Conservation (phyloP, 164 flowering plant species). For the Santalum album region DNA sequence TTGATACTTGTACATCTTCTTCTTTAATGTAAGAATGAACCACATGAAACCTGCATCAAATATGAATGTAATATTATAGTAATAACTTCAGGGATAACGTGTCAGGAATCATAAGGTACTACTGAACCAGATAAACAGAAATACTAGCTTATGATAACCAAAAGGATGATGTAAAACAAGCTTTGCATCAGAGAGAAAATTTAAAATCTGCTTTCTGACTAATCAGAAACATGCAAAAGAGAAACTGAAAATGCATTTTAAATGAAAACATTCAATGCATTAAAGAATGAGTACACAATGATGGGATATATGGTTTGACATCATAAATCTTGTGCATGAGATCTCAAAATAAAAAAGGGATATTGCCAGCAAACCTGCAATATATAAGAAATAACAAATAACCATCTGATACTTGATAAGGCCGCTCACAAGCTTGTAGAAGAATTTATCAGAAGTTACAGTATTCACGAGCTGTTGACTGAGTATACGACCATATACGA, state of each 20-base stretch:
- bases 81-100: conserved; percentile 6
- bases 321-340: neutral
- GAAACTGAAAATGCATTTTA: neutral
- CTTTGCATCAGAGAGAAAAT: no score
- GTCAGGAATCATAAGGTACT: neutral
- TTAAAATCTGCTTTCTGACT: no score
- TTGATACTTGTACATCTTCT: conserved; percentile 98
- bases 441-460: conserved; percentile 64
- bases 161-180: neutral
- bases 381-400: conserved; percentile 79
- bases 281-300: neutral
- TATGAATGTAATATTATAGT: neutral
- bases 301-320: neutral
- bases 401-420: conserved; percentile 88
- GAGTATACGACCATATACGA: conserved; percentile 84
- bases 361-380: conserved; percentile 53
- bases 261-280: neutral
- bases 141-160: neutral
- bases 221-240: neutral
- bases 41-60: conserved; percentile 74
- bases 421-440: conserved; percentile 57
- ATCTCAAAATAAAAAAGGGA: neutral
- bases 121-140: neutral
- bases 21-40: conserved; percentile 92
- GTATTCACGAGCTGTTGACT: conserved; percentile 84